Percentiles rank a stretch among this genome's conserved stretches.
phyloP scores from a whole-genome alignment of 768 basidiomycete genomes.

The Xerocomus spinulosus region DNA sequence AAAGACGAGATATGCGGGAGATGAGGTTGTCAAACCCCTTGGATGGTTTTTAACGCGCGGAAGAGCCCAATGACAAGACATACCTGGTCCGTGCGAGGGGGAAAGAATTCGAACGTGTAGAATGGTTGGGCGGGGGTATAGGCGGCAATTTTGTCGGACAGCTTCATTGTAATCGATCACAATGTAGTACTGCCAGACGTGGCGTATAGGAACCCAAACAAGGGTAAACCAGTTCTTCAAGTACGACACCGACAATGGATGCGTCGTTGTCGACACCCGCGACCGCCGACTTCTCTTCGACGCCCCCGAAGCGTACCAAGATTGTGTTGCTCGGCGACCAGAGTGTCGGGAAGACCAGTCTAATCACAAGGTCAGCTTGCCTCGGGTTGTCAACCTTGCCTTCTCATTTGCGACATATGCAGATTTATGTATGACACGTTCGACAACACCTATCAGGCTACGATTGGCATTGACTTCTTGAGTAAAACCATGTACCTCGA shows the following conservation, averaged over 20 bases:
- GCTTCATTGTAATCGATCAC: conserved; percentile 49
- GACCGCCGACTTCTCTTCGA: conserved; percentile 79
- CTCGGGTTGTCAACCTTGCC: conserved; percentile 3
- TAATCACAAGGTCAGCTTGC: conserved; percentile 91
- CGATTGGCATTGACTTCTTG: conserved; percentile 97
- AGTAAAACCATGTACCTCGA: conserved; percentile 99
- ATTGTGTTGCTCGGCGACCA: conserved; percentile 96
- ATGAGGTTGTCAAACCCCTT: conserved; percentile 92
- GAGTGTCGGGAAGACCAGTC: conserved; percentile 96
- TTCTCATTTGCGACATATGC: conserved; percentile 3
- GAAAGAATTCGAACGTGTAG: conserved; percentile 96
- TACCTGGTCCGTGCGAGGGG: conserved; percentile 89
- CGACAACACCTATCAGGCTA: conserved; percentile 98
- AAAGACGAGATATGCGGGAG: conserved; percentile 78
- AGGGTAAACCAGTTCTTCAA: conserved; percentile 15
- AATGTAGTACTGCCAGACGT: too few species aligned
- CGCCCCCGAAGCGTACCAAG: conserved; percentile 92
- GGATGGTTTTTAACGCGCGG: conserved; percentile 1
- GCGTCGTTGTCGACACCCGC: conserved; percentile 60
- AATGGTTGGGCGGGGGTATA: conserved; percentile 54
- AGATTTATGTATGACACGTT: conserved; percentile 99
- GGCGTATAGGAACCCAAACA: too few species aligned
- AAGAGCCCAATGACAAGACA: background rate
- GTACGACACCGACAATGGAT: conserved; percentile 37
- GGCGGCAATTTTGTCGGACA: conserved; percentile 61